Conservation (phyloP, 164 flowering plant genomes). For the Sedum album region DNA sequence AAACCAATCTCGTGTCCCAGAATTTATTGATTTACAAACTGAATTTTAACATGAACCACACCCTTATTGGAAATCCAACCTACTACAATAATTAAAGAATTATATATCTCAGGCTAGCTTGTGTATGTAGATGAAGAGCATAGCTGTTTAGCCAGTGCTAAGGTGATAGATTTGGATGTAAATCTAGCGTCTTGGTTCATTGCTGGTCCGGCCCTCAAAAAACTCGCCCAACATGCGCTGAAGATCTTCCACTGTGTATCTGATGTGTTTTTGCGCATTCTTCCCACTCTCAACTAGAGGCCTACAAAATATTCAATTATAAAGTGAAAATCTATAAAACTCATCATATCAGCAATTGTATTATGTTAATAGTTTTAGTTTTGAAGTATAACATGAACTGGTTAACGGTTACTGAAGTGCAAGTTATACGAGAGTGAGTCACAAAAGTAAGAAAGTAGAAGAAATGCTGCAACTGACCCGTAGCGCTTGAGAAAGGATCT, state of each 20-base stretch:
- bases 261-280: slow-evolving; percentile 4
- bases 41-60: background rate
- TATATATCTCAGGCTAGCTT: background rate
- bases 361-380: too few species aligned
- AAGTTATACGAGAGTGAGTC: background rate
- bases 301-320: background rate
- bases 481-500: slow-evolving; percentile 42
- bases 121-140: background rate
- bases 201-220: background rate
- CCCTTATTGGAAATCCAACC: background rate
- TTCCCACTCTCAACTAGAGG: slow-evolving; percentile 1
- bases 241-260: slow-evolving; percentile 4
- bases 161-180: background rate
- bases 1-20: background rate
- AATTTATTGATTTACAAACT: background rate
- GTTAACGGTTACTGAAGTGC: too few species aligned
- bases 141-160: background rate
- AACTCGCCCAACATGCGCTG: background rate
- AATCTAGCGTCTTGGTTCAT: background rate
- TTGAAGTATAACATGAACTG: too few species aligned
- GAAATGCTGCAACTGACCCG: slow-evolving; percentile 20
- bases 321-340: background rate
- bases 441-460: background rate
- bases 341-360: background rate
- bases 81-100: too few species aligned